Base-by-base conservation (phyloP, 1,284 basidiomycete species). In the Rhodotorula mucilaginosa region DNA sequence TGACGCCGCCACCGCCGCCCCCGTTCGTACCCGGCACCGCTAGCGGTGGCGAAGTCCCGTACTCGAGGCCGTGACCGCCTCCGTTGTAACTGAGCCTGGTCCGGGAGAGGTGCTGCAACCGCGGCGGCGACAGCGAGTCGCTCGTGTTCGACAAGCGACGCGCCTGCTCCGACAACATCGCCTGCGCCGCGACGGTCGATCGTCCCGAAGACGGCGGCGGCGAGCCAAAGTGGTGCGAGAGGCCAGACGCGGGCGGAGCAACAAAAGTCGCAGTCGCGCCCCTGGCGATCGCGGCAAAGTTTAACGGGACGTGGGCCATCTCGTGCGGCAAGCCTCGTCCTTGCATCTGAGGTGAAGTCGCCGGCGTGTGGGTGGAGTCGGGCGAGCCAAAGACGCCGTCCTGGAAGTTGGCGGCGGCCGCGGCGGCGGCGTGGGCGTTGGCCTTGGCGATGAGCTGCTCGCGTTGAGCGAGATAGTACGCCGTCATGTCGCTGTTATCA, bases 1-100 rank as follows among this genome's bases (percentile, higher is more conserved):
- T 60, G 29, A 19, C 39, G 12, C 46, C 34, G 18, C 56, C 67
- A 19, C 26, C 26, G 26, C 26, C 26, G 26, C 26, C 26, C 26
- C 26, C 26, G 26, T 52, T 56, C 85, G 85, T n/a, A 57, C 26
- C 85, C 86, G 8, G 85, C 83, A 0, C 83, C 82, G 3, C 86
- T 85, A 54, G 86, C 86, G 39, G 39, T 10, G 39, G 39, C 39
- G 39, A 44, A 44, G 39, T 44, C 12, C 39, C 39, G 39, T 44
- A 44, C 39, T 44, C 39, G 39, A 44, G 39, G 67, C 85, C 82
- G 29, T 83, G 82, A 4, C 54, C 54, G 26, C 16, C 29, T 3
- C 54, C 54, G 54, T 84, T 83, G 68, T 83, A 79, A 64, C 80
- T 73, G 26, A 57, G 65, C 39, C 67, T 68, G 4, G 67, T 56